Base-by-base conservation (phyloP, 1,139 yeast genomes). In the Candida glucosophila region DNA sequence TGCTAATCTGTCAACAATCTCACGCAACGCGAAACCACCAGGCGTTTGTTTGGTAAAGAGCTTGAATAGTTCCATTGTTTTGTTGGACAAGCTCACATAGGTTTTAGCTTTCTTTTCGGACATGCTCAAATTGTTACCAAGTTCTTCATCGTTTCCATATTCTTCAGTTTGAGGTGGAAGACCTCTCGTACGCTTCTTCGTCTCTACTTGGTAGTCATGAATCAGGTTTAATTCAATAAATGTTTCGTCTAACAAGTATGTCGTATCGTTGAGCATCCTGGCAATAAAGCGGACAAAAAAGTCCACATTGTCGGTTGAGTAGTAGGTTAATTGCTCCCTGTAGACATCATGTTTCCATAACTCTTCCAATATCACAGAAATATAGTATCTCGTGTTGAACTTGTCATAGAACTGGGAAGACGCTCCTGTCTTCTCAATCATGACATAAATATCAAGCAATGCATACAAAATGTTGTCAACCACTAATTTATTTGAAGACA, bases 401-500 rank as follows among this genome's bases (percentile, higher is more conserved):
- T 90, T 90, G 54, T 90, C 99, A 50, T 90, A 90, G 49, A 90
- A 90, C 52, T 90, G 98, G 0, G 94, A 77, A 5, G 92, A 77
- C 3, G 96, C 81, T 5, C 98, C 98, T 0, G 98, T 92, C 46
- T 83, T 85, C 49, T 90, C 99, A 30, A 88, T 90, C 67, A 83
- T 86, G 22, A 90, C 94, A 49, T 90, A 90, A 38, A 86, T 81
- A 44, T 85, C 92, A 55, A 90, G 67, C 32, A 90, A 63, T 0
- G 95, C 80, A 43, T 83, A 88, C 32, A 90, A 60, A 31, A 92
- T 50, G 44, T 88, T 76, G 25, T 77, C 63, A 22, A 60, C 55
- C 1, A 85, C 80, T 25, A 80, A 46, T 27, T 69, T 66, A 41
- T 85, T 76, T 7, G 74, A 57, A 39, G 68, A 74, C 49, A 85